phyloP scores from a whole-genome alignment of 345 rosid genomes.

The Gossypium herbaceum region DNA sequence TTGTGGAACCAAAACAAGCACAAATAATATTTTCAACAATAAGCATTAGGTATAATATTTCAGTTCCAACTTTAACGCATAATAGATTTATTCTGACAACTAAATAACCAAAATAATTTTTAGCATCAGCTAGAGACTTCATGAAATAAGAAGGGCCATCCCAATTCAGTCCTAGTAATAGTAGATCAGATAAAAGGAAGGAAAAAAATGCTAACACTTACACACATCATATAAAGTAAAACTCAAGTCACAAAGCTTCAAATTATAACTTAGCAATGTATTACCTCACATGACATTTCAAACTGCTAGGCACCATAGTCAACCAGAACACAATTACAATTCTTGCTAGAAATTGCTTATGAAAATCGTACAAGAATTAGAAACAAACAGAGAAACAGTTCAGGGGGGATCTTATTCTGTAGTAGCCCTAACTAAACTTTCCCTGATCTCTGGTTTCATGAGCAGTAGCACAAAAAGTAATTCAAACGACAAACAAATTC shows the following conservation, averaged over 20 bases:
- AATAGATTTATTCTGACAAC: neutral
- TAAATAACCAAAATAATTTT: neutral
- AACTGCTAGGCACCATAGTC: neutral
- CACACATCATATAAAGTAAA: neutral
- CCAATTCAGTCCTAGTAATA: neutral
- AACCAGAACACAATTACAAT: neutral
- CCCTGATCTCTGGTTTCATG: neutral
- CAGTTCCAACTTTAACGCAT: neutral
- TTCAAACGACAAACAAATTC: neutral
- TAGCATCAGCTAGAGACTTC: neutral
- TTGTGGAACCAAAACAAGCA: neutral
- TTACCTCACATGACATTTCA: neutral
- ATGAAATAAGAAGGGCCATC: neutral
- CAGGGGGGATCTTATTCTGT: neutral
- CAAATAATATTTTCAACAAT: neutral
- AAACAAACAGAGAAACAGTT: neutral
- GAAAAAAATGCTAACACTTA: neutral
- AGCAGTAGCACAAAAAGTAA: neutral
- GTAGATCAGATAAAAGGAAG: neutral
- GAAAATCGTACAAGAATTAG: neutral
- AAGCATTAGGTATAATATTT: neutral
- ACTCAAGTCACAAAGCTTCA: neutral
- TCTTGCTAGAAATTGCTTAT: neutral
- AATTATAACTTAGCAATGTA: neutral
- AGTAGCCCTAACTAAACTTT: neutral